Evolutionary conservation across 805 yeast species (phyloP), one percentile per base, ranked within the genome.

Genomic region (Vanderwaltozyma tropicalis): DNA sequence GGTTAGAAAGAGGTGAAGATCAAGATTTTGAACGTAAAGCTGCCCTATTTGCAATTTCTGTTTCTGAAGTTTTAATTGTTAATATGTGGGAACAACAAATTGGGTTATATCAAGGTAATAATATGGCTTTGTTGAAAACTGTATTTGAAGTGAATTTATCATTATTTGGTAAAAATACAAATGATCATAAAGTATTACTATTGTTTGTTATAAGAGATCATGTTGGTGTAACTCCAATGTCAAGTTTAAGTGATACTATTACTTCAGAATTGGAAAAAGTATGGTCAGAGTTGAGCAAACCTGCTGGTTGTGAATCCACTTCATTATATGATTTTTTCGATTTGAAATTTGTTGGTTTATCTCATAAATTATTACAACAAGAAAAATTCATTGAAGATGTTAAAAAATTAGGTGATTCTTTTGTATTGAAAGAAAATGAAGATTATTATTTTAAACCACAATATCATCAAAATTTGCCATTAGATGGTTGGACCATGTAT

Each of bases 31-130:
- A 92, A 62, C 74, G 98, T 41, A 92, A 92, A 50, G 88, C 96
- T 1, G 97, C 97, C 0, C 65, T 92, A 31, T 92, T 92, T 66
- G 97, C 98, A 0, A 67, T 92, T 43, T 76, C 96, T 10, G 88
- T 96, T 0, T 78, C 92, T 13, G 97, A 92, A 54, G 78, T 88
- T 5, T 68, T 92, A 49, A 86, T 92, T 43, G 81, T 92, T 31
- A 92, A 92, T 59, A 76, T 89, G 54, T 92, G 97, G 96, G 98
- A 92, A 59, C 82, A 85, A 49, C 98, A 92, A 61, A 87, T 92
- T 40, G 98, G 98, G 9, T 68, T 92, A 31, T 92, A 92, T 55
- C 96, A 89, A 59, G 98, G 98, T 37, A 96, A 96, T 18, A 92
- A 92, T 54, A 82, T 92, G 95, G 97, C 92, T 1, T 65, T 92